These are phyloP conservation scores for Angophora floribunda DNA, from an alignment of 345 rosid species.

Conservation along the genomic window DNA sequence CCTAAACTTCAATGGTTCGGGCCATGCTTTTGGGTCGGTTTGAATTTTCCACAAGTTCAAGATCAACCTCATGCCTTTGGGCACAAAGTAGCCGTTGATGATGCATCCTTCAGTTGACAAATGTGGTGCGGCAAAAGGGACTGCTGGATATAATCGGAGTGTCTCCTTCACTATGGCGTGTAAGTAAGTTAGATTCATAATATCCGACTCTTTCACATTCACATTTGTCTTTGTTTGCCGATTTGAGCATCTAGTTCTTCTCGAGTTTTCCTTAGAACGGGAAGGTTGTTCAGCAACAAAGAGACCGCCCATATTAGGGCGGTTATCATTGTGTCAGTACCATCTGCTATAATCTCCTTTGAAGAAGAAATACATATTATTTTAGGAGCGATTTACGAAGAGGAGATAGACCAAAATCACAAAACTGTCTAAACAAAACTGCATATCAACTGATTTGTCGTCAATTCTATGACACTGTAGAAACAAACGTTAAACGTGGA, in stretches of 20 bases:
- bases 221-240: not conserved
- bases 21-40: too few species aligned
- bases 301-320: not conserved
- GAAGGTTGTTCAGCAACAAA: not conserved
- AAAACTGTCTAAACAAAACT: not conserved
- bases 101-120: not conserved
- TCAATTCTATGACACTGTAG: not conserved
- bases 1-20: too few species aligned
- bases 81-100: too few species aligned
- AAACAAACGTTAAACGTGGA: not conserved
- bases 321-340: not conserved
- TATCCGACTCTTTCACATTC: not conserved
- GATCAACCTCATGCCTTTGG: too few species aligned
- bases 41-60: too few species aligned
- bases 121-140: fast-evolving
- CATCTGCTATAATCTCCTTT: not conserved
- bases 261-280: not conserved
- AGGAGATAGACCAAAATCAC: not conserved
- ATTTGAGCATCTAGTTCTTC: not conserved
- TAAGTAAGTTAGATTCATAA: not conserved
- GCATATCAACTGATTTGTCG: not conserved
- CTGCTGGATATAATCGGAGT: not conserved
- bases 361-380: not conserved
- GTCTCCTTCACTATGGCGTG: not conserved
- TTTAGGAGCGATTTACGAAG: not conserved